Evolutionary conservation across 179 eudicot species (phyloP), one percentile per base, ranked within the genome.

Genomic region (Beta macrorhiza): DNA sequence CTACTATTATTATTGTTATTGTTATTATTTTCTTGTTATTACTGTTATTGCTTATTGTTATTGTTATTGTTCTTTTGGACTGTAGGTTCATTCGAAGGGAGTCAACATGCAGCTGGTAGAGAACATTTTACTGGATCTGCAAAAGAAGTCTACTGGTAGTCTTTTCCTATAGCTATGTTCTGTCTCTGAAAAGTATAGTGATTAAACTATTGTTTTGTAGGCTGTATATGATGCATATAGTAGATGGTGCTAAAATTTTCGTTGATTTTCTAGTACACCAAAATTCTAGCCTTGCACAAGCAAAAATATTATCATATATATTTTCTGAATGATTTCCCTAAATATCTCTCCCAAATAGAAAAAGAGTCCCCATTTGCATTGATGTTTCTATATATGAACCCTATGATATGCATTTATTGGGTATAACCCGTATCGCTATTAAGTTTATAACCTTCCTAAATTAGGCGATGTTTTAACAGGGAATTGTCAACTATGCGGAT

Each of bases 61-160:
- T n/a, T 52, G 29, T 22, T 64, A 20, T 56, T 42, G 44, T 64
- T 68, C 42, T 63, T 9, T 71, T 76, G 57, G 71, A 82, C 44
- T 82, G 71, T 71, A 96, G 99, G 91, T 96, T 83, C 99, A 96
- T 81, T 91, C 93, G 56, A 94, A 92, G 86, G 99, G 99, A 45
- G 89, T 91, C 69, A 90, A 91, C 81, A 78, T 85, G 81, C 91
- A 94, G 83, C 84, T 86, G 65, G 98, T 91, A 22, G 94, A 92
- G 78, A 82, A 80, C 29, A 82, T 87, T 64, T 78, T 90, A 44
- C 80, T 78, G 15, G 91, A 91, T 79, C 83, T 91, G 72, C 94
- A 92, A 83, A 89, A 82, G 85, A 94, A 90, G 84, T 94, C 86
- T 76, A 78, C 85, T 61, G 98, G 99, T 96, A 88, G 17, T 57